phyloP scores from a whole-genome alignment of 768 basidiomycete genomes.

The Tulasnella sp. region DNA sequence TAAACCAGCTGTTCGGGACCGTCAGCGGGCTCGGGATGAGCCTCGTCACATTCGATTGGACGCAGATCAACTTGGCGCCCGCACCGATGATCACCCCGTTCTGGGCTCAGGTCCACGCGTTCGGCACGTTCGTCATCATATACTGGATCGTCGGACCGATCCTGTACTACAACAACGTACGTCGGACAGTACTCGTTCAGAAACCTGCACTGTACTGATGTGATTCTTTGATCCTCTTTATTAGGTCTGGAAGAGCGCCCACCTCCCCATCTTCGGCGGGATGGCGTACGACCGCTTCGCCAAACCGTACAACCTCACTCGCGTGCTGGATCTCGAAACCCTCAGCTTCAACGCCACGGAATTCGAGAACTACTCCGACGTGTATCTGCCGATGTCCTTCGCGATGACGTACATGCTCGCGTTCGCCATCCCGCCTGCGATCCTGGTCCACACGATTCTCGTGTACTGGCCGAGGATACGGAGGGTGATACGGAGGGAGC shows the following conservation, averaged over 20 bases:
- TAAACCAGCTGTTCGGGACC: constrained; percentile 90
- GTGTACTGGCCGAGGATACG: constrained; percentile 31
- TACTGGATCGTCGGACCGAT: constrained; percentile 87
- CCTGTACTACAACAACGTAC: constrained; percentile 88
- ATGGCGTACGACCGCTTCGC: constrained; percentile 34
- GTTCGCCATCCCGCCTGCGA: constrained; percentile 29
- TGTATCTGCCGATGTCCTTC: constrained; percentile 34
- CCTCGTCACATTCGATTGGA: constrained; percentile 88
- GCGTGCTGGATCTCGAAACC: constrained; percentile 23
- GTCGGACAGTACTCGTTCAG: constrained; percentile 27
- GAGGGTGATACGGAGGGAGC: constrained; percentile 22
- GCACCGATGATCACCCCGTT: constrained; percentile 76
- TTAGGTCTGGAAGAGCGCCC: constrained; percentile 30
- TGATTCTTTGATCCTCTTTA: too few species aligned
- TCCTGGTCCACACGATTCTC: constrained; percentile 33
- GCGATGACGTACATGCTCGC: constrained; percentile 31
- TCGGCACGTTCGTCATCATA: constrained; percentile 74
- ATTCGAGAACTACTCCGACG: constrained; percentile 34
- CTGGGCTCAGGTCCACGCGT: constrained; percentile 94
- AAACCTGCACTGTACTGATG: too few species aligned
- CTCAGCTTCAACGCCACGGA: constrained; percentile 30
- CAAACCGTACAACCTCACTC: constrained; percentile 28
- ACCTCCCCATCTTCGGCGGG: constrained; percentile 32
- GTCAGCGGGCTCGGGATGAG: constrained; percentile 78
- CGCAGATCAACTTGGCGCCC: constrained; percentile 55